Percentiles rank a stretch among this genome's conserved stretches.
Conservation (phyloP, 108 stramenopile species). For the Epithemia pelagica region DNA sequence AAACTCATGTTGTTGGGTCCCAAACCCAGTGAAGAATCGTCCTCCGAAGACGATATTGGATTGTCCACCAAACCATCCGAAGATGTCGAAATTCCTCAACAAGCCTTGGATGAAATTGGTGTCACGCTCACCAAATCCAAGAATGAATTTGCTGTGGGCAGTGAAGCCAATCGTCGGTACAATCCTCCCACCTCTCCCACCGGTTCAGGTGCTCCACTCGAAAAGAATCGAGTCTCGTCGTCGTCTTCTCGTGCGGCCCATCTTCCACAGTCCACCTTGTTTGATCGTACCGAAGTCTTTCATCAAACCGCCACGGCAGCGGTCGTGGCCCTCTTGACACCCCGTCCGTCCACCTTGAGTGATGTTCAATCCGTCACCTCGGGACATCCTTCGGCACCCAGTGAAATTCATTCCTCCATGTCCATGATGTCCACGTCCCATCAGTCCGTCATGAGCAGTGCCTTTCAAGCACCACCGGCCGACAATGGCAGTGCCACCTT, state of each 20-base stretch:
- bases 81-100: slow-evolving; percentile 9
- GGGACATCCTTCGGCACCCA: not conserved
- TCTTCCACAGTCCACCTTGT: slow-evolving; percentile 6
- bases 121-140: not conserved
- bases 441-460: not conserved
- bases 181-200: slow-evolving; percentile 4
- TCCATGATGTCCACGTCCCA: not conserved
- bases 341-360: slow-evolving; percentile 1
- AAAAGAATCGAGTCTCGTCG: not conserved
- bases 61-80: not conserved
- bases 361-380: not conserved
- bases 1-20: slow-evolving; percentile 24
- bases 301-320: slow-evolving; percentile 52
- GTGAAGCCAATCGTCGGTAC: slow-evolving; percentile 27
- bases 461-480: not conserved
- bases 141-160: slow-evolving; percentile 23
- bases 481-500: not conserved
- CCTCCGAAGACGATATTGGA: not conserved
- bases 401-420: not conserved
- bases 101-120: slow-evolving; percentile 3
- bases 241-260: not conserved
- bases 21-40: not conserved
- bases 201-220: not conserved
- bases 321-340: slow-evolving; percentile 38
- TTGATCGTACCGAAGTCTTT: slow-evolving; percentile 33